Conservation (phyloP, 441 rosid species). For the Erodium chrysanthum region DNA sequence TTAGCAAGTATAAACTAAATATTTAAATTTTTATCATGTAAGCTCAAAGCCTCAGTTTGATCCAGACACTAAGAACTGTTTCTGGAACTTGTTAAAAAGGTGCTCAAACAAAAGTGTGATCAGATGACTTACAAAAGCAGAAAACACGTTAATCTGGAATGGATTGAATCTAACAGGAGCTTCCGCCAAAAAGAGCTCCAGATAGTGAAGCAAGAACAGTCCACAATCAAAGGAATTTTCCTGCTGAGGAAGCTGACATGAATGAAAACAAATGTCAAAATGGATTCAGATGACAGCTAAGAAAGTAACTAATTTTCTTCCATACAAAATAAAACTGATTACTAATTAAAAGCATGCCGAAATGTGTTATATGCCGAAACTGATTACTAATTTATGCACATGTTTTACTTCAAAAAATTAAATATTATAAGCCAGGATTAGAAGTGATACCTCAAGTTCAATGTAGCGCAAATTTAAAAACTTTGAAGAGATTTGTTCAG, state of each 20-base stretch:
- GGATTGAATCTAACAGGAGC: constrained; percentile 54
- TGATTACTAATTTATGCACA: not conserved
- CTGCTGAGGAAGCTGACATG: constrained; percentile 70
- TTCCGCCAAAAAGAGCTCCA: constrained; percentile 54
- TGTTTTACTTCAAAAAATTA: not conserved
- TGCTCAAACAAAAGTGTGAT: not conserved
- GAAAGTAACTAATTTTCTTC: not conserved
- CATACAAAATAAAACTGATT: not conserved
- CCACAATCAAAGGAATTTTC: constrained; percentile 78
- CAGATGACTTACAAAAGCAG: constrained; percentile 43
- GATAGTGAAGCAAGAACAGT: constrained; percentile 69
- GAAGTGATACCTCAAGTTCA: constrained; percentile 50
- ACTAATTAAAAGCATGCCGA: not conserved
- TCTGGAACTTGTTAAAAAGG: not conserved
- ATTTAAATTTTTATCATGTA: not conserved
- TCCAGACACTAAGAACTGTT: too few species aligned
- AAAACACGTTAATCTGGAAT: constrained; percentile 29
- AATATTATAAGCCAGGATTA: not conserved
- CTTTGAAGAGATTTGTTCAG: constrained; percentile 32
- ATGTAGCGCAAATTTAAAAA: constrained; percentile 39
- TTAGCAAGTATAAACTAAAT: not conserved
- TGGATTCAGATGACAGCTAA: not conserved
- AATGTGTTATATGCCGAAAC: not conserved
- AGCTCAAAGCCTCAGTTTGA: not conserved
- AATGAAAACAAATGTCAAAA: constrained; percentile 12